phyloP scores from a whole-genome alignment of 148 eudicot genomes.

The Camellia granthamiana region DNA sequence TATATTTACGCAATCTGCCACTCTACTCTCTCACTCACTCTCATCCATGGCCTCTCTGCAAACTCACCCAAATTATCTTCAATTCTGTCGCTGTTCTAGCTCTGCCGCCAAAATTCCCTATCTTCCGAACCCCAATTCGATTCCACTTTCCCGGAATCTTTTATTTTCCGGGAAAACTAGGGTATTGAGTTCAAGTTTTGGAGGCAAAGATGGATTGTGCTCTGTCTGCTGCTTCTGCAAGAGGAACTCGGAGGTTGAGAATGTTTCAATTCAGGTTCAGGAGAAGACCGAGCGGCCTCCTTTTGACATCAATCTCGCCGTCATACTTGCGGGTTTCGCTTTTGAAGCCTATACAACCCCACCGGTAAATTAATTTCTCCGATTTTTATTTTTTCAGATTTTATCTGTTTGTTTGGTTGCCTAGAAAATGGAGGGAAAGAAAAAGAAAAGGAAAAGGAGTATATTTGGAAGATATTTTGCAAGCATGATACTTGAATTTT shows the following conservation, averaged over 20 bases:
- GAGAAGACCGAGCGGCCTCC: conserved; percentile 43
- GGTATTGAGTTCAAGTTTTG: conserved; percentile 25
- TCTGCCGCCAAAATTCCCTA: conserved; percentile 17
- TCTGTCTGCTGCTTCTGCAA: conserved; percentile 27
- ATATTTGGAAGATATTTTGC: no score
- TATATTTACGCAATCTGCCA: conserved; percentile 17
- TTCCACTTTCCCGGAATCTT: conserved; percentile 22
- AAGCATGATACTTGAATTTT: not conserved
- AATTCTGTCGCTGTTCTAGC: conserved; percentile 7
- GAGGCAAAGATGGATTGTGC: conserved; percentile 12
- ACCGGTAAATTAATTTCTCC: conserved; percentile 38
- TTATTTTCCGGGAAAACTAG: conserved; percentile 27
- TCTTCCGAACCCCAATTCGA: conserved; percentile 21
- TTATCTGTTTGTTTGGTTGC: not conserved
- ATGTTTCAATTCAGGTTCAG: conserved; percentile 21
- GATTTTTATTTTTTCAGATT: not conserved
- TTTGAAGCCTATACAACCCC: conserved; percentile 88
- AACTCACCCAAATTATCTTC: conserved; percentile 14
- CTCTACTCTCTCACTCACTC: not conserved
- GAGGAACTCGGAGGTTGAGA: conserved; percentile 30
- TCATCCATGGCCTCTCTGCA: conserved; percentile 39
- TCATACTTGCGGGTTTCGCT: conserved; percentile 96
- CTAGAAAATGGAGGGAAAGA: not conserved
- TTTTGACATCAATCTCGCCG: conserved; percentile 87
- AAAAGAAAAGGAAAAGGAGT: not conserved